Conservation (phyloP, 768 basidiomycete species). For the Xerocomellus intermedius region DNA sequence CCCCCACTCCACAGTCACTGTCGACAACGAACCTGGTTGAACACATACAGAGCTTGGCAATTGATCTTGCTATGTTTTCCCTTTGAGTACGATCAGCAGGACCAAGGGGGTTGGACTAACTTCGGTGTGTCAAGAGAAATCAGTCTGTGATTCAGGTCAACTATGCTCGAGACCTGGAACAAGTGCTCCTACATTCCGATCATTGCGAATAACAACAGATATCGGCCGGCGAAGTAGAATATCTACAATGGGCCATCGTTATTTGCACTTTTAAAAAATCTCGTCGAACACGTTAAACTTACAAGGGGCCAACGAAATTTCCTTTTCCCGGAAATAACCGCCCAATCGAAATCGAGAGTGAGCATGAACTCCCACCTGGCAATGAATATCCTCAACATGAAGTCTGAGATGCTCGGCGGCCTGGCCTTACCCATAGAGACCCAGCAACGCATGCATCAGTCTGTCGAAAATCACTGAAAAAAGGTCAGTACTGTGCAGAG, state of each 20-base stretch:
- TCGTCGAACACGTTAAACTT: slow-evolving; percentile 21
- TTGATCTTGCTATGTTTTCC: slow-evolving; percentile 34
- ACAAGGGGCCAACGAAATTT: slow-evolving; percentile 49
- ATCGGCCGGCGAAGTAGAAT: slow-evolving; percentile 47
- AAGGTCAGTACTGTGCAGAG: neutral
- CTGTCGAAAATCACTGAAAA: slow-evolving; percentile 38
- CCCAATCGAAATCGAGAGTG: slow-evolving; percentile 44
- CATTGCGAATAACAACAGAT: slow-evolving; percentile 43
- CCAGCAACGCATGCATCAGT: slow-evolving; percentile 43
- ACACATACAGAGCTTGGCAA: slow-evolving; percentile 47
- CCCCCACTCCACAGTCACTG: neutral
- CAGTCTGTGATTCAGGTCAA: slow-evolving; percentile 13
- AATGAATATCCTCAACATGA: neutral
- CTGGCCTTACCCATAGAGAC: slow-evolving; percentile 43
- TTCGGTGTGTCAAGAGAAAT: slow-evolving; percentile 38
- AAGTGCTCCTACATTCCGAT: slow-evolving; percentile 42
- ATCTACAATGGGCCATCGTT: slow-evolving; percentile 27
- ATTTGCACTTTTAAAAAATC: neutral
- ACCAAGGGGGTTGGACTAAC: slow-evolving; percentile 9
- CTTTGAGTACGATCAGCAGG: neutral
- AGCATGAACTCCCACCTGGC: slow-evolving; percentile 44
- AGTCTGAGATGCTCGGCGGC: neutral
- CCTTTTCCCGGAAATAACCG: slow-evolving; percentile 38
- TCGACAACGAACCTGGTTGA: slow-evolving; percentile 41
- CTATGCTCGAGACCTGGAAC: neutral